phyloP scores from a whole-genome alignment of 202 grass and related monocot genomes.

The Elaeis oleifera region DNA sequence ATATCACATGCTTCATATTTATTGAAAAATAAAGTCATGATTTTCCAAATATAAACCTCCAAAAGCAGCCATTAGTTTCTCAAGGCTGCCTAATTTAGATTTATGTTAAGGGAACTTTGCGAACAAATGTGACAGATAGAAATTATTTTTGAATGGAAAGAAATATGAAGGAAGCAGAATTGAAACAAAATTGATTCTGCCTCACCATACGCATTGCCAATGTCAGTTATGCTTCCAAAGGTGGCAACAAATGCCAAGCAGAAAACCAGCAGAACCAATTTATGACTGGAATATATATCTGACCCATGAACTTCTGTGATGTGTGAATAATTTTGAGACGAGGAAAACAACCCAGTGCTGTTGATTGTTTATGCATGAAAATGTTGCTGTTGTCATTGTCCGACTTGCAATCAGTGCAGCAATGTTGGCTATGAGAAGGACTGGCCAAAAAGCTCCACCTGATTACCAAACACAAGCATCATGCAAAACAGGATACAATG shows the following conservation, averaged over 20 bases:
- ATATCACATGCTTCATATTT: too few relatives aligned
- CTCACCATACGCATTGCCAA: constrained; percentile 94
- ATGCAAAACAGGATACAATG: too few relatives aligned
- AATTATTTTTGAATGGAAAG: too few relatives aligned
- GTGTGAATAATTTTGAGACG: constrained; percentile 98
- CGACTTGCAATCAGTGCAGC: constrained; percentile 95
- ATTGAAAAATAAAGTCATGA: too few relatives aligned
- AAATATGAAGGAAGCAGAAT: too few relatives aligned
- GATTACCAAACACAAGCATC: background rate
- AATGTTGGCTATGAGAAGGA: constrained; percentile 65
- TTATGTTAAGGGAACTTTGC: too few relatives aligned
- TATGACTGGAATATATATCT: constrained; percentile 96
- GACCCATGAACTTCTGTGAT: constrained; percentile 89
- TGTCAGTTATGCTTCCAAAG: constrained; percentile 94
- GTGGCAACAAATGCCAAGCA: constrained; percentile 69
- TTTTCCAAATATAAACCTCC: too few relatives aligned
- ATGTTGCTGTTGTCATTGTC: constrained; percentile 92
- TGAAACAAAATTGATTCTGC: too few relatives aligned
- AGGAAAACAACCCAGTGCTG: constrained; percentile 86
- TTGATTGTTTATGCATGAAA: constrained; percentile 90
- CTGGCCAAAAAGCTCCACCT: constrained; percentile 80
- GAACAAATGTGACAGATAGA: too few relatives aligned
- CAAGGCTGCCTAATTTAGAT: too few relatives aligned
- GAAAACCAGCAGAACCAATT: constrained; percentile 87
- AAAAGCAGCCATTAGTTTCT: too few relatives aligned